These are phyloP conservation scores for Cryptosporidium xiaoi DNA, from an alignment of 169 alveolate species.

Conservation along the genomic window DNA sequence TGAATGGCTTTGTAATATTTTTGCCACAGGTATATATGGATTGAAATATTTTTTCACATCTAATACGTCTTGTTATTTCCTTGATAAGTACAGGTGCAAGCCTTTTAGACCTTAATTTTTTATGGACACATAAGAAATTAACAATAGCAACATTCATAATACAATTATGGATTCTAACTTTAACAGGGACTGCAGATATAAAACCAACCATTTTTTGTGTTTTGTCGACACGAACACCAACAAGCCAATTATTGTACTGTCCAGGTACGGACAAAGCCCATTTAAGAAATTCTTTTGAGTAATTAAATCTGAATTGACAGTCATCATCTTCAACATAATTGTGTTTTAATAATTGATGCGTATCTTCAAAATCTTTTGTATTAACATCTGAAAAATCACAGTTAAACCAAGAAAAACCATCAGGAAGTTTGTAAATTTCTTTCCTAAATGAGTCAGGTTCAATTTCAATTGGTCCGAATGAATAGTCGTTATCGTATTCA, in stretches of 20 bases:
- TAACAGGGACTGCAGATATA: slow-evolving; percentile 95
- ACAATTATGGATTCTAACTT: slow-evolving; percentile 83
- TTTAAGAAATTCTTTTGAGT: slow-evolving; percentile 91
- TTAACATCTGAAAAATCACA: slow-evolving; percentile 87
- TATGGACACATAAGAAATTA: slow-evolving; percentile 97
- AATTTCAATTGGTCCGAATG: slow-evolving; percentile 63
- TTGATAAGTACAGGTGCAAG: slow-evolving; percentile 90
- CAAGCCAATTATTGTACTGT: slow-evolving; percentile 89
- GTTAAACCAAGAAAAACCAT: slow-evolving; percentile 92
- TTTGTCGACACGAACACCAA: slow-evolving; percentile 91
- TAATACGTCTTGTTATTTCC: slow-evolving; percentile 98
- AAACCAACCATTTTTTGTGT: slow-evolving; percentile 91
- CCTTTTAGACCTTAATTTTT: slow-evolving; percentile 95
- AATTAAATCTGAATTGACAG: slow-evolving; percentile 95
- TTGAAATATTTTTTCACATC: slow-evolving; percentile 94
- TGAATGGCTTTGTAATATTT: slow-evolving; percentile 94
- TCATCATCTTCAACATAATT: slow-evolving; percentile 99
- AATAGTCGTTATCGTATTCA: slow-evolving; percentile 38
- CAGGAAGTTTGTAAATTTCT: slow-evolving; percentile 90
- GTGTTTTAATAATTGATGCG: slow-evolving; percentile 88
- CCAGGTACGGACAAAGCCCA: slow-evolving; percentile 97
- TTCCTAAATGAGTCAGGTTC: slow-evolving; percentile 80
- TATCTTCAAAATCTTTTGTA: slow-evolving; percentile 78
- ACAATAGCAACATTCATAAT: slow-evolving; percentile 92
- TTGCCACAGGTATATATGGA: slow-evolving; percentile 97